Evolutionary conservation across 257 asterid genomes (phyloP).

Genomic region (Fraxinus cuspidata): DNA sequence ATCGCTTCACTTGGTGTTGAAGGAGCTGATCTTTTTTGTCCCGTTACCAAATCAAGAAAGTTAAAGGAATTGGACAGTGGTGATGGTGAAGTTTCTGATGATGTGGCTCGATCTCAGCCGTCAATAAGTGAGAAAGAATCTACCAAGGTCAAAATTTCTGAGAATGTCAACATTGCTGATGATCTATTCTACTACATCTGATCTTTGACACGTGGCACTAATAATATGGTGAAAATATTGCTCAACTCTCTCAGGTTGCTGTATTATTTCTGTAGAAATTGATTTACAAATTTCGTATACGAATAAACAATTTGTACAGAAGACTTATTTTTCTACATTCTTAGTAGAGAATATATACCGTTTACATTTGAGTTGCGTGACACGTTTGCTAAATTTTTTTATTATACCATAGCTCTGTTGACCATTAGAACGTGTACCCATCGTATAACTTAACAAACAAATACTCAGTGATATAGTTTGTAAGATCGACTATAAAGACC

Average conservation of each 20-base stretch:
- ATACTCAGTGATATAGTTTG: no score
- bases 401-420: no score
- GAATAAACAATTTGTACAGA: neutral
- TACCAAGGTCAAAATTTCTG: constrained; percentile 25
- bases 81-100: constrained; percentile 18
- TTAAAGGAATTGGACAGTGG: constrained; percentile 25
- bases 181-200: constrained; percentile 59
- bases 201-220: constrained; percentile 28
- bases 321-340: neutral
- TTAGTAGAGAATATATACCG: no score
- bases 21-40: constrained; percentile 60
- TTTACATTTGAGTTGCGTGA: neutral
- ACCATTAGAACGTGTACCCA: no score
- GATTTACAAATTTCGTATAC: neutral
- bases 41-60: constrained; percentile 32
- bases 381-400: neutral
- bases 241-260: neutral
- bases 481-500: no score
- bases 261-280: neutral
- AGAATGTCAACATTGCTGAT: constrained; percentile 55
- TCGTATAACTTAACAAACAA: no score
- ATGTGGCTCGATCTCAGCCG: constrained; percentile 17
- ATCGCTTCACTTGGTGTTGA: constrained; percentile 35
- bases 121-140: constrained; percentile 10
- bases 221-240: neutral